Percentiles rank a stretch among this genome's conserved stretches.
phyloP scores from a whole-genome alignment of 768 basidiomycete genomes.

The Amyloporia xantha region DNA sequence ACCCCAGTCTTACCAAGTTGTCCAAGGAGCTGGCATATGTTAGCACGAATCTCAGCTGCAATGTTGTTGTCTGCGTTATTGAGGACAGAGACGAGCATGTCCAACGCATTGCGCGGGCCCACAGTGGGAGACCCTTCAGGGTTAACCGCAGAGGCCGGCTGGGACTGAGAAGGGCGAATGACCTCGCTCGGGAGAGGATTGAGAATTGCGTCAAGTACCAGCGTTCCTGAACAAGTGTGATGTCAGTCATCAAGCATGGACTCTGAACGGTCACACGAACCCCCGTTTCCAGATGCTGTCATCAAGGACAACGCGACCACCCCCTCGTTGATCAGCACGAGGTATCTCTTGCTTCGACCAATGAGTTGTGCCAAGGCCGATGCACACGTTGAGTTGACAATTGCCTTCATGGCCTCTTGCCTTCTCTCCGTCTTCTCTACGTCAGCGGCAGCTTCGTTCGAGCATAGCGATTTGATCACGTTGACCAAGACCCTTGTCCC shows the following conservation, averaged over 20 bases:
- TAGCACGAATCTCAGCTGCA: constrained; percentile 71
- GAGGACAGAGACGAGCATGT: constrained; percentile 61
- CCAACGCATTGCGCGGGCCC: constrained; percentile 52
- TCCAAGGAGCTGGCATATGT: constrained; percentile 66
- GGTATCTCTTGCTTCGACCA: constrained; percentile 71
- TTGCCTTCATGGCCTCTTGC: constrained; percentile 43
- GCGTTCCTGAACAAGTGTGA: constrained; percentile 37
- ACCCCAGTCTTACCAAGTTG: constrained; percentile 52
- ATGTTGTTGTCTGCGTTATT: constrained; percentile 47
- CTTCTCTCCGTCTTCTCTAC: constrained; percentile 43
- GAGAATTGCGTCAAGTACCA: constrained; percentile 57
- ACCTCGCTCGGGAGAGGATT: constrained; percentile 40
- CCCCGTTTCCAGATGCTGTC: constrained; percentile 56
- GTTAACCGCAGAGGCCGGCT: constrained; percentile 24
- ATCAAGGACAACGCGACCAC: constrained; percentile 78
- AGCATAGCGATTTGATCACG: constrained; percentile 73
- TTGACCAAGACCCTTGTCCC: constrained; percentile 87
- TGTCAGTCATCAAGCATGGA: background rate
- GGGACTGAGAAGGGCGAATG: constrained; percentile 15
- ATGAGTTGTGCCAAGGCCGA: constrained; percentile 65
- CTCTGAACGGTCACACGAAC: constrained; percentile 31
- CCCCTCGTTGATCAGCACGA: constrained; percentile 84
- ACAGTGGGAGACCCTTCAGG: constrained; percentile 38
- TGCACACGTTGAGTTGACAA: constrained; percentile 49
- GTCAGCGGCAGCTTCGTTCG: constrained; percentile 36